Evolutionary conservation across 1,284 basidiomycete genomes (phyloP), one percentile per base, ranked within the genome.

Genomic region (Tilletiopsis washingtonensis): DNA sequence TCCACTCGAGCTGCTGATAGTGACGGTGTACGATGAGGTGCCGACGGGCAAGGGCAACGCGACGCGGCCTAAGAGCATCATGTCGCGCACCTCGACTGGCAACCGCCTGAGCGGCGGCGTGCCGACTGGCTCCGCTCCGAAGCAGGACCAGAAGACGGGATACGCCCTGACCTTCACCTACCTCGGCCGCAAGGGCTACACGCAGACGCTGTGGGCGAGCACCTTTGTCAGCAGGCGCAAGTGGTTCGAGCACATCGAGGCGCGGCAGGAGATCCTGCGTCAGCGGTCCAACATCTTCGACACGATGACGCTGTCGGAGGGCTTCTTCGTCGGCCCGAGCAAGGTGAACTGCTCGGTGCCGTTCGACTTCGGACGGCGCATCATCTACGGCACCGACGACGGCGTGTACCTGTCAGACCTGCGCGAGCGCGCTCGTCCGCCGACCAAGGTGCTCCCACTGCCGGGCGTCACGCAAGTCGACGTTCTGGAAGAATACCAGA

Each of bases 311-410:
- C 77, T 98, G 47, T 88, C 84, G 54, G 89, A 96, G 61, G 84
- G 85, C 15, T 91, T 88, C 76, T 94, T 97, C 75, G 75, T 81
- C 45, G 86, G 86, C 0, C 76, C 76, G 26, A 86, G 88, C 64
- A 56, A 51, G 68, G 86, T 96, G 53, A 94, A 89, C 64, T 97
- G 93, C 74, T 88, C 91, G 0, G 90, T 88, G 32, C 93, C 94
- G 1, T 97, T 88, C 74, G 83, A 82, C 70, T 82, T 83, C 59
- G 93, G 93, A 5, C 80, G 85, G 63, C 81, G 85, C 56, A 83
- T 94, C 66, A 91, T 91, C 20, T 98, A 94, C 74, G 94, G 94
- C 20, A 96, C 91, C 3, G 88, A 94, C 67, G 91, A 96, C 58
- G 94, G 94, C 25, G 86, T 98, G 27, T 98, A 96, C 74, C 81